Evolutionary conservation across 2,329 filamentous ascomycete species (phyloP).

Genomic region (Penicillium occitanis): DNA sequence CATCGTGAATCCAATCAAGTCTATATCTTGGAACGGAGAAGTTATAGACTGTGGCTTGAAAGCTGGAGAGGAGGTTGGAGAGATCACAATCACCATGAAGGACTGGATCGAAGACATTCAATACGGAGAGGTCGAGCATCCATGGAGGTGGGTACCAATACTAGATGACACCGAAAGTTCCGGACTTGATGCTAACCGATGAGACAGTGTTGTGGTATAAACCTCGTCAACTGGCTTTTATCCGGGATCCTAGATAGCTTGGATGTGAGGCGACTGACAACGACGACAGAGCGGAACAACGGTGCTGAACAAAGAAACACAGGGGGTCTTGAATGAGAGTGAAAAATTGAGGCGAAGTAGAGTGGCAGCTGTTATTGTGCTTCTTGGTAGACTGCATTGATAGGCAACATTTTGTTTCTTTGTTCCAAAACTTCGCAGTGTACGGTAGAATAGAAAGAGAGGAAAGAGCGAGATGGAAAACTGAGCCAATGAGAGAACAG

Average conservation of each 20-base stretch:
- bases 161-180: background rate
- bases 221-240: background rate
- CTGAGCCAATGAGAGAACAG: background rate
- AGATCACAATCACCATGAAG: constrained; percentile 83
- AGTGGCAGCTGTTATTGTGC: background rate
- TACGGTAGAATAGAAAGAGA: background rate
- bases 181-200: background rate
- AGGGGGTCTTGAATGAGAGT: background rate
- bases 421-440: background rate
- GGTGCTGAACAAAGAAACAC: background rate
- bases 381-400: constrained; percentile 6
- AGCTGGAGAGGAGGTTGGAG: constrained; percentile 79
- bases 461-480: background rate
- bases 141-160: constrained; percentile 69
- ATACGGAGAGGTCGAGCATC: constrained; percentile 88
- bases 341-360: background rate
- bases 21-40: constrained; percentile 83
- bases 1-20: constrained; percentile 85
- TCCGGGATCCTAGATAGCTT: background rate
- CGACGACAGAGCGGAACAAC: background rate
- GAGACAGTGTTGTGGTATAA: constrained; percentile 7
- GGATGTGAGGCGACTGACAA: background rate
- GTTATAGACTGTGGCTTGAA: constrained; percentile 79
- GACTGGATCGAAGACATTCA: constrained; percentile 94
- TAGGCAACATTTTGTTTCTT: background rate